Evolutionary conservation across 805 yeast species (phyloP).

Genomic region (Kurtzmaniella fragi): DNA sequence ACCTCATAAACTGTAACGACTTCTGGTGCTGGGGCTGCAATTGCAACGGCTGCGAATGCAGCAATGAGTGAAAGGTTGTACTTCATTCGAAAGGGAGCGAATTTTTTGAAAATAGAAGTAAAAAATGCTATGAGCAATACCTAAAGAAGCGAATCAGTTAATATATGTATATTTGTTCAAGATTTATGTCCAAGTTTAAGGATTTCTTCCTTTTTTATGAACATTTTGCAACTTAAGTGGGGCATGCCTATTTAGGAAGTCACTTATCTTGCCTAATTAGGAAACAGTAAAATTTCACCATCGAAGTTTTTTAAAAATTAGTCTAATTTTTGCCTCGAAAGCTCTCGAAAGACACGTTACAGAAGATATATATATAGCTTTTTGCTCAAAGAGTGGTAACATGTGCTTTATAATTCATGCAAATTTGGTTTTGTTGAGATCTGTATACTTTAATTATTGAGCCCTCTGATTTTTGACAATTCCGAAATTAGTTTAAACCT

Average conservation of each 20-base stretch:
- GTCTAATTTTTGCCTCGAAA: no score
- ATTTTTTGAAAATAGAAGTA: neutral
- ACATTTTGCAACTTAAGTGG: slow-evolving; percentile 1
- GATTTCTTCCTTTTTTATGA: neutral
- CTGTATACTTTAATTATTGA: no score
- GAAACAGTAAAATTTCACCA: neutral
- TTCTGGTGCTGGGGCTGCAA: slow-evolving; percentile 19
- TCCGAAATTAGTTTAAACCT: no score
- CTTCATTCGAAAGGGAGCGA: neutral
- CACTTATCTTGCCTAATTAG: slow-evolving; percentile 1
- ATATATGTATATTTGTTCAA: neutral
- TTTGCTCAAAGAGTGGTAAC: no score
- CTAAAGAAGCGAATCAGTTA: neutral
- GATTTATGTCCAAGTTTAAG: neutral
- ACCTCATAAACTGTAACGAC: slow-evolving; percentile 19
- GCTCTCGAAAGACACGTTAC: no score
- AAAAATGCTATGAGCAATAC: neutral
- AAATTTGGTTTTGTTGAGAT: no score
- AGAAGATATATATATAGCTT: no score
- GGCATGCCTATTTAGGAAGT: neutral
- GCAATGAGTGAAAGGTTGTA: slow-evolving; percentile 2
- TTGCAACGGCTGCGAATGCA: slow-evolving; percentile 3
- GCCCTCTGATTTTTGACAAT: no score
- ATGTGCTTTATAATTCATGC: no score
- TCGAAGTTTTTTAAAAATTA: no score